Evolutionary conservation across 495 filamentous ascomycete genomes (phyloP), one percentile per base, ranked within the genome.

Genomic region (Aspergillus haitiensis): DNA sequence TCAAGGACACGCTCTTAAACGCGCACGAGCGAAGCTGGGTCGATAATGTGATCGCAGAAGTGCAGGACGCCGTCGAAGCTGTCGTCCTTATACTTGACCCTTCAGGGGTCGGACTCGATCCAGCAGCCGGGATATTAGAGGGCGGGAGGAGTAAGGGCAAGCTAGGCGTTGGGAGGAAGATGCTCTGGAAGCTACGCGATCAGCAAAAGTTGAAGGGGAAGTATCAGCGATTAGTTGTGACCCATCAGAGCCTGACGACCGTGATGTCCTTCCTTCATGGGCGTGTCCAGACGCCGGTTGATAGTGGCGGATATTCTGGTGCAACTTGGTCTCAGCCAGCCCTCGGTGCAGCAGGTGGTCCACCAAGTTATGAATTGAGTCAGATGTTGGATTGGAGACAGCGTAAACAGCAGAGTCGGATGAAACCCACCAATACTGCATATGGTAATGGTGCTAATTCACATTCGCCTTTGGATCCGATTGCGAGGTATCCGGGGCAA

Each of bases 221-320:
- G 27, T 47, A 47, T 18, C 27, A 15, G n/a, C 44, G 44, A 47
- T 18, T 47, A 7, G 27, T 47, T 18, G 44, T 47, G 15, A 9
- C n/a, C 21, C 44, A 47, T 47, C 44, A 47, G 27, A 47, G 44
- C 44, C 44, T 47, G 15, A 47, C 44, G 44, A 47, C 44, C 13
- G 44, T 47, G n/a, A 47, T 47, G 44, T 47, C 44, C 6, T 18
- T 47, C 15, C 44, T 47, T 7, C 44, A 47, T 47, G 27, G 44
- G 16, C 44, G 44, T 15, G 27, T 10, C n/a, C 44, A 47, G 15
- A 18, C 11, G 6, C 2, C 15, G 15, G 44, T 18, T 47, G 27
- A 47, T 10, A 21, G 21, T 47, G 27, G 6, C 16, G 21, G 21
- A 27, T 27, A 27, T 27, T 27, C 21, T 27, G 21, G 21, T 27